Evolutionary conservation across 2,329 filamentous ascomycete species (phyloP).

Genomic region (Annulohypoxylon truncatum): DNA sequence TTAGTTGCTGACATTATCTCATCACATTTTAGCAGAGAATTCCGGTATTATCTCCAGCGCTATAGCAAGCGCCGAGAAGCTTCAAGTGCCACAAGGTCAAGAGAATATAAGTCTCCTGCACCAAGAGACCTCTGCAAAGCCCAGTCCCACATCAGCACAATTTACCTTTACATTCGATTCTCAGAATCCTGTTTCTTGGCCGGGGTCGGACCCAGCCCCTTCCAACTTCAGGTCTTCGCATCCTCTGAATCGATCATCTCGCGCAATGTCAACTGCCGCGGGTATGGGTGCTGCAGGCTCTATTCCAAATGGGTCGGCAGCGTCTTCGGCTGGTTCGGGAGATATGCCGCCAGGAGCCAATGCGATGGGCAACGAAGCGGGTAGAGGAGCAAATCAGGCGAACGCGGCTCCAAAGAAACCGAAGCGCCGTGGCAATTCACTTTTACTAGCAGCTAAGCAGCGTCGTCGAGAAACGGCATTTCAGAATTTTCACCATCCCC

Average conservation of each 20-base stretch:
- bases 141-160: slow-evolving; percentile 76
- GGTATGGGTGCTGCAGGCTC: slow-evolving; percentile 26
- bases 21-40: slow-evolving; percentile 57
- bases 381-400: slow-evolving; percentile 54
- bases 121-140: slow-evolving; percentile 71
- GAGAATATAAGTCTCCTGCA: slow-evolving; percentile 84
- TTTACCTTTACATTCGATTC: slow-evolving; percentile 98
- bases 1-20: slow-evolving; percentile 38
- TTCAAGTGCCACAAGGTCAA: slow-evolving; percentile 72
- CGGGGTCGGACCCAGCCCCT: slow-evolving; percentile 61
- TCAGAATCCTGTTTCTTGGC: slow-evolving; percentile 84
- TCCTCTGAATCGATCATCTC: slow-evolving; percentile 40
- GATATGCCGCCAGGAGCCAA: slow-evolving; percentile 31
- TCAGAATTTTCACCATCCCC: slow-evolving; percentile 79
- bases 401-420: slow-evolving; percentile 66
- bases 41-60: slow-evolving; percentile 89
- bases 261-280: slow-evolving; percentile 36
- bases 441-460: slow-evolving; percentile 78
- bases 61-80: slow-evolving; percentile 86
- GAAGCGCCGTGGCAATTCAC: slow-evolving; percentile 76
- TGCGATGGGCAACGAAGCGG: slow-evolving; percentile 49
- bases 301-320: slow-evolving; percentile 36
- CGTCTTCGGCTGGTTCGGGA: slow-evolving; percentile 29
- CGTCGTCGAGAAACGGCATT: slow-evolving; percentile 82
- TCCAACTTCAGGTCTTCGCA: slow-evolving; percentile 45